Percentiles rank a stretch among this genome's conserved stretches.
Conservation (phyloP, 2,329 filamentous ascomycete species). For the Neurospora sp. region DNA sequence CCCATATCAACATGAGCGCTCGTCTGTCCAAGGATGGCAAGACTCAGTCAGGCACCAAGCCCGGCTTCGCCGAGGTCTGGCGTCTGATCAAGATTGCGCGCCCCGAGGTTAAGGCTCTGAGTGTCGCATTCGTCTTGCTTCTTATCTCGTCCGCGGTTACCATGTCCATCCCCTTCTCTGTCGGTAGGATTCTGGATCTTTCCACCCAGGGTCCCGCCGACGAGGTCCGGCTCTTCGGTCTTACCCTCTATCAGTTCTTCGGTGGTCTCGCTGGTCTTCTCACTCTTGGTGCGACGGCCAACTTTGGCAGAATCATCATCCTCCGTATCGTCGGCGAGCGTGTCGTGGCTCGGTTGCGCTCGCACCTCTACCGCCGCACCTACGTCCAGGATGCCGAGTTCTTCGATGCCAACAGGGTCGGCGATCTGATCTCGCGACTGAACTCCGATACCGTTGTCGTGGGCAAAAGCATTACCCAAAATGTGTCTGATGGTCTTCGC, state of each 20-base stretch:
- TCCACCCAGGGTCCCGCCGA: conserved; percentile 65
- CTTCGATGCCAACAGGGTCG: conserved; percentile 94
- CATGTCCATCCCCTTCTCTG: conserved; percentile 94
- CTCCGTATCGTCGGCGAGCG: conserved; percentile 90
- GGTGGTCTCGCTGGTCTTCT: conserved; percentile 66
- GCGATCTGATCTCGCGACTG: conserved; percentile 89
- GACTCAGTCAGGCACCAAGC: conserved; percentile 42
- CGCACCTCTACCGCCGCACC: conserved; percentile 81
- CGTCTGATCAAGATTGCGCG: conserved; percentile 80
- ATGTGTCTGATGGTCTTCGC: conserved; percentile 89
- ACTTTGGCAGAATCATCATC: conserved; percentile 89
- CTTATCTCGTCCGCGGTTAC: conserved; percentile 86
- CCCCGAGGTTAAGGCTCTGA: conserved; percentile 72
- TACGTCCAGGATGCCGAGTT: conserved; percentile 98
- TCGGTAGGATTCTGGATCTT: conserved; percentile 89
- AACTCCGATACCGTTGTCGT: conserved; percentile 97
- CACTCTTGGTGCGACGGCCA: conserved; percentile 75
- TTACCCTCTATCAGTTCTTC: conserved; percentile 85
- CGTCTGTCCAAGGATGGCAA: conserved; percentile 78
- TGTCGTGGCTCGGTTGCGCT: conserved; percentile 81
- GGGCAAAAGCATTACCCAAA: conserved; percentile 96
- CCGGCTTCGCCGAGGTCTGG: conserved; percentile 69
- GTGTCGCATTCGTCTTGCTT: conserved; percentile 71
- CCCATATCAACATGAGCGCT: conserved; percentile 81
- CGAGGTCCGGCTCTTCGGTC: conserved; percentile 66